Evolutionary conservation across 805 yeast species (phyloP), one percentile per base, ranked within the genome.

Genomic region (Candida endomychidarum): DNA sequence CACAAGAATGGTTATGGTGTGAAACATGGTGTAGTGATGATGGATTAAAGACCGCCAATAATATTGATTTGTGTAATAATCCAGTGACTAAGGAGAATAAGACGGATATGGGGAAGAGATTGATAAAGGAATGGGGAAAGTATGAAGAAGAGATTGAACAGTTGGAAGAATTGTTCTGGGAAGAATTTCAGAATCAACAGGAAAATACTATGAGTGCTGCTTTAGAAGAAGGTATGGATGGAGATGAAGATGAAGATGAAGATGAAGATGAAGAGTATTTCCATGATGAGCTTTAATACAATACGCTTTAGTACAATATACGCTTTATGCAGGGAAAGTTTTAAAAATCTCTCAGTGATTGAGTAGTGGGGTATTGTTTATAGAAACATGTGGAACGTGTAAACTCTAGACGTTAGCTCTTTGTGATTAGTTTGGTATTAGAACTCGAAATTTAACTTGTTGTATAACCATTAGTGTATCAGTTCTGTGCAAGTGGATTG

Each of bases 1-100:
- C 88, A 3, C 82, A 82, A 49, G 90, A 86, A 32, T 87, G 95
- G 95, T 65, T 86, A 26, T 88, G 96, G 96, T 88, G 95, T 62
- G 96, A 87, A 54, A 87, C 96, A 0, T 87, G 96, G 96, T 86
- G 96, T 58, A 71, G 80, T 21, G 86, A 81, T 47, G 83, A 74
- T 36, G 65, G 77, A 23, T 61, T 83, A 42, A 57, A 57, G 39
- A 63, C 65, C 0, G 96, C 96, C 2, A 84, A 80, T 56, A 83
- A 90, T 8, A 84, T 87, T 46, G 96, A 87, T 53, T 63, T 87
- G 45, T 87, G 96, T 62, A 84, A 84, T 57, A 86, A 88, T 52
- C 96, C 96, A 2, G 57, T 83, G 41, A 83, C 93, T 0, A 82
- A 82, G 50, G 96, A 87, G 53, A 81, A 84, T 15, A 87, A 86